phyloP scores from a whole-genome alignment of 371 early-diverging fungal genomes.

The Lichtheimia corymbifera region DNA sequence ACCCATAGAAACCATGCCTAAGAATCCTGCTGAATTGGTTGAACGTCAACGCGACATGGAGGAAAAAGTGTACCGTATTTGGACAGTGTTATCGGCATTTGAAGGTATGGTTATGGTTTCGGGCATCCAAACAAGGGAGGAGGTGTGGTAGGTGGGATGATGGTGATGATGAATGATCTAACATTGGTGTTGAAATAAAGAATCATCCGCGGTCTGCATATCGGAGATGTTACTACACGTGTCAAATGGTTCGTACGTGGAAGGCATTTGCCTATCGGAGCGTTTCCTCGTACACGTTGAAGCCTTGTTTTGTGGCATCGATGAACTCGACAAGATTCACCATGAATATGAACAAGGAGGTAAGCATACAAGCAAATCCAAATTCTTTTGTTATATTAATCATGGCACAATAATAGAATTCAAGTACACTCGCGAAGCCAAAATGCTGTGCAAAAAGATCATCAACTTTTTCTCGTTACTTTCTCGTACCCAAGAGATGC shows the following conservation, averaged over 20 bases:
- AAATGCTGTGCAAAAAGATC: constrained; percentile 88
- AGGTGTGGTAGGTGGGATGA: background rate
- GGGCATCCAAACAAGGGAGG: constrained; percentile 13
- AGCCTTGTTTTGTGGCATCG: constrained; percentile 88
- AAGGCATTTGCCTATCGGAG: constrained; percentile 89
- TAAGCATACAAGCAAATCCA: constrained; percentile 78
- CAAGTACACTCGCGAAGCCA: constrained; percentile 82
- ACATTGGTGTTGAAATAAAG: constrained; percentile 32
- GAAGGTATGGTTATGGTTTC: constrained; percentile 62
- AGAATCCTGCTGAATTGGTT: constrained; percentile 37
- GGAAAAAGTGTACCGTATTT: constrained; percentile 84
- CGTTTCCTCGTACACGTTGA: constrained; percentile 92
- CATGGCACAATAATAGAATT: constrained; percentile 50
- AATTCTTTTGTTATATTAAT: constrained; percentile 80
- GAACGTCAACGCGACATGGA: constrained; percentile 63
- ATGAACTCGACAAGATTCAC: constrained; percentile 52
- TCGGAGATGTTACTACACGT: constrained; percentile 95
- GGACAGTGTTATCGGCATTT: constrained; percentile 87
- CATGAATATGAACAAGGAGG: constrained; percentile 31
- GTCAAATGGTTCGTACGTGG: constrained; percentile 79
- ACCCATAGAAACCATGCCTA: constrained; percentile 6
- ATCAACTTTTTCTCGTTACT: constrained; percentile 91
- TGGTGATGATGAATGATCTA: too few relatives aligned
- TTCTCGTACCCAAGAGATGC: constrained; percentile 74
- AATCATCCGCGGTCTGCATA: constrained; percentile 95